These are phyloP conservation scores for Corchorus olitorius DNA, from an alignment of 345 rosid species.

Conservation along the genomic window DNA sequence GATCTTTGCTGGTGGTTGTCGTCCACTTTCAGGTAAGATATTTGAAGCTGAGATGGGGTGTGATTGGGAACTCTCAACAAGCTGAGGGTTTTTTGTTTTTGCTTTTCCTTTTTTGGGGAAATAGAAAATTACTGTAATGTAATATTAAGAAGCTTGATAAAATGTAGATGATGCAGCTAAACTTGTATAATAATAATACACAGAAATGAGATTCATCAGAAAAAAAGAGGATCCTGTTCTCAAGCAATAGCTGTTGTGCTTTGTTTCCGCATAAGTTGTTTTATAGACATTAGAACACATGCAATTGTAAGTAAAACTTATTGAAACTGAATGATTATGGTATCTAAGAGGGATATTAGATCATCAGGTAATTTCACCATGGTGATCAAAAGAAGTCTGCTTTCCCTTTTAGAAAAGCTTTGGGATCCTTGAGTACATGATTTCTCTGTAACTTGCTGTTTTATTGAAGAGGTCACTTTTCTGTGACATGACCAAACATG, in stretches of 20 bases:
- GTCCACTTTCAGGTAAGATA: slow-evolving; percentile 4
- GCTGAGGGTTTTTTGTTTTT: not conserved
- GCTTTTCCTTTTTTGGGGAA: not conserved
- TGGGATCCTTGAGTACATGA: not conserved
- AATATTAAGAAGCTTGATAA: not conserved
- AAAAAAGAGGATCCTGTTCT: not conserved
- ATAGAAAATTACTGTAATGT: too few species aligned
- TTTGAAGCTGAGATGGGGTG: not conserved
- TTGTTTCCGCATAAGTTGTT: too few species aligned
- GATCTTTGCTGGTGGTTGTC: not conserved
- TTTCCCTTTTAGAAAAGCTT: not conserved
- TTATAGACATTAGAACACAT: too few species aligned
- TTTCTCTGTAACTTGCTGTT: too few species aligned
- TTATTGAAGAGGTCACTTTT: too few species aligned
- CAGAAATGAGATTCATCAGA: not conserved
- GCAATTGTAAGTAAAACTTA: too few species aligned
- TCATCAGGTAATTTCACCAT: too few species aligned
- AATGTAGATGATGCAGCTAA: not conserved
- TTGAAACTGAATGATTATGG: too few species aligned
- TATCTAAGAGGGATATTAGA: not conserved
- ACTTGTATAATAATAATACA: slow-evolving; percentile 2
- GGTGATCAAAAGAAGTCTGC: not conserved
- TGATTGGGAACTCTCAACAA: not conserved
- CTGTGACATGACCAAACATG: not conserved
- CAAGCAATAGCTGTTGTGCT: not conserved